Percentiles rank a stretch among this genome's conserved stretches.
Conservation (phyloP, 768 basidiomycete genomes). For the Boletus rubropictus region DNA sequence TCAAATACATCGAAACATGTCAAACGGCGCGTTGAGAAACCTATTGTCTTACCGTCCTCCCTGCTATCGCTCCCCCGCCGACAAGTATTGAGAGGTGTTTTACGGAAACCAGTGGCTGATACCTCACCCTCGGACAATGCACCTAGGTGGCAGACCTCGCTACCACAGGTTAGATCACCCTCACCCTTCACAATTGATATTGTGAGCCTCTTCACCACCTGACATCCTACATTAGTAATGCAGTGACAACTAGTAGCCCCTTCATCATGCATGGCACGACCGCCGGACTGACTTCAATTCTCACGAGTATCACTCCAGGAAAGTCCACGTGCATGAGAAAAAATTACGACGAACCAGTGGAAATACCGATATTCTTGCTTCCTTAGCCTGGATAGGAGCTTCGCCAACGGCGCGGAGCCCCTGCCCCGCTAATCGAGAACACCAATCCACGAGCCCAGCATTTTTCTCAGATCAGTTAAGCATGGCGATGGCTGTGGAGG, state of each 20-base stretch:
- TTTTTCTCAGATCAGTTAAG: constrained; percentile 7
- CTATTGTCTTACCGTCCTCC: neutral
- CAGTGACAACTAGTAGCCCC: constrained; percentile 21
- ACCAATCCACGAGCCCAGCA: neutral
- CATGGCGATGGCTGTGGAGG: constrained; percentile 45
- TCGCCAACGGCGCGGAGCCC: constrained; percentile 1
- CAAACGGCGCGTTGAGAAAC: constrained; percentile 4
- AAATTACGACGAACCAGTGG: constrained; percentile 6
- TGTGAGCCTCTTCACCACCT: constrained; percentile 12
- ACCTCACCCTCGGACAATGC: neutral
- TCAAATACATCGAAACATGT: constrained; percentile 2
- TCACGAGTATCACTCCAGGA: neutral
- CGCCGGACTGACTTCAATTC: constrained; percentile 19
- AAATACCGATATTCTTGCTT: constrained; percentile 27
- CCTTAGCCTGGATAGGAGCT: constrained; percentile 31
- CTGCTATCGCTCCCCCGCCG: neutral
- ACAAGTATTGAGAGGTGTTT: neutral
- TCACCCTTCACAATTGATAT: constrained; percentile 26
- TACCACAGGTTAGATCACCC: constrained; percentile 22
- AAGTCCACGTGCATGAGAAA: neutral
- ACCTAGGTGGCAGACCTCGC: constrained; percentile 1
- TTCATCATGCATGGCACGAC: constrained; percentile 28
- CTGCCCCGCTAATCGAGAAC: neutral
- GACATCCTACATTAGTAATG: neutral
- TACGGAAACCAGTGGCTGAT: constrained; percentile 5